Conservation (phyloP, 1,284 basidiomycete genomes). For the Apiotrichum montevideense region DNA sequence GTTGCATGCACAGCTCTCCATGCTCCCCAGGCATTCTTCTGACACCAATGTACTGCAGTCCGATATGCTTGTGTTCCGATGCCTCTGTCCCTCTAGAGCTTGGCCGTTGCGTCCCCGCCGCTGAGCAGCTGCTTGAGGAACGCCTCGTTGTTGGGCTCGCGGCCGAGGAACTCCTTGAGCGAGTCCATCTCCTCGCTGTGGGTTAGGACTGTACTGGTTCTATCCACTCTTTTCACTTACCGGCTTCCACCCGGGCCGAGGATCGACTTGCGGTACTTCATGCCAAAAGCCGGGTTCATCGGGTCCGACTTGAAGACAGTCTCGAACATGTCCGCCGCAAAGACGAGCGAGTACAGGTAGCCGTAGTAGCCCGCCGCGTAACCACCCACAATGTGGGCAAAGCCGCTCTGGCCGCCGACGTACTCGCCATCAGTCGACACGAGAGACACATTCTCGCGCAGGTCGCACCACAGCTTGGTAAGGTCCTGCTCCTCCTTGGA, state of each 20-base stretch:
- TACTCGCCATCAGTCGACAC: slow-evolving; percentile 15
- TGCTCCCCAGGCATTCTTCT: too few relatives aligned
- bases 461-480: slow-evolving; percentile 20
- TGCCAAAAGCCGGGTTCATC: slow-evolving; percentile 13
- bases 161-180: slow-evolving; percentile 13
- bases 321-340: slow-evolving; percentile 21
- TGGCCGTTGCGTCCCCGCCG: slow-evolving; percentile 3
- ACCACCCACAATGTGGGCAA: slow-evolving; percentile 16
- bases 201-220: too few relatives aligned
- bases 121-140: slow-evolving; percentile 20
- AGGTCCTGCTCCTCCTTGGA: slow-evolving; percentile 20
- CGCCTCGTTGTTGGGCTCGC: slow-evolving; percentile 19
- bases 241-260: slow-evolving; percentile 14
- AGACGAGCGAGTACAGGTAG: slow-evolving; percentile 19
- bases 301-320: slow-evolving; percentile 14
- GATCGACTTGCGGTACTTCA: slow-evolving; percentile 17
- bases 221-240: neutral
- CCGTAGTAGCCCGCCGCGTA: slow-evolving; percentile 17
- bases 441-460: slow-evolving; percentile 16
- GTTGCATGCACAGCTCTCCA: too few relatives aligned
- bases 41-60: too few relatives aligned
- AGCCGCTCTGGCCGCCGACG: slow-evolving; percentile 17
- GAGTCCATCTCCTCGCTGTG: slow-evolving; percentile 15
- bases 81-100: neutral
- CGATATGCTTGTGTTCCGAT: too few relatives aligned